A percentile compares a stretch with the other conserved stretches of the same genome.
Evolutionary conservation across 1,284 basidiomycete genomes (phyloP).

Genomic region (Naganishia liquefaciens): DNA sequence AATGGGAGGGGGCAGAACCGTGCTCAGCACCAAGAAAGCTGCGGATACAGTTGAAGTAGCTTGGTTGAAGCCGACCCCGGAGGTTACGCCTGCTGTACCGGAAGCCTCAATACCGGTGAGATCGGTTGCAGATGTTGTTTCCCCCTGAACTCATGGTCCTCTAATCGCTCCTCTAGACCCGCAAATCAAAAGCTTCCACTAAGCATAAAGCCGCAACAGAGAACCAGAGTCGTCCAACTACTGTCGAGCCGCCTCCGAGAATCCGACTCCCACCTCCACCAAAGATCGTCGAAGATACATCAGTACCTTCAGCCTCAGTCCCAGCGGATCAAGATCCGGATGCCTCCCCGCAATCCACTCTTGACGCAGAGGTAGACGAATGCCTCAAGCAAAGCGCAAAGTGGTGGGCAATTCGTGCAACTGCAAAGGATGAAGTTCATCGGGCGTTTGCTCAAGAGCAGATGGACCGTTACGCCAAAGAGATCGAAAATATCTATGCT

Average conservation of each 20-base stretch:
- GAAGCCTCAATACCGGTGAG: background rate
- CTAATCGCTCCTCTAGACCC: too few relatives aligned
- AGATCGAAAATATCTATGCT: conserved; percentile 3
- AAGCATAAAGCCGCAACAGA: too few relatives aligned
- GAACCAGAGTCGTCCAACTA: too few relatives aligned
- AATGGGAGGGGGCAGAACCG: background rate
- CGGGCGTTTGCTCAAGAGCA: conserved; percentile 9
- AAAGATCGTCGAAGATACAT: too few relatives aligned
- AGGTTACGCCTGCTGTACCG: background rate
- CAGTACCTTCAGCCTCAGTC: background rate
- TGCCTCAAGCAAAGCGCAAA: background rate
- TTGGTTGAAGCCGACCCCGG: background rate
- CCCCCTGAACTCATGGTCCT: too few relatives aligned
- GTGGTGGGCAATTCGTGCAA: conserved; percentile 3
- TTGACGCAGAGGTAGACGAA: conserved; percentile 1
- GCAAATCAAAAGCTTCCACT: too few relatives aligned
- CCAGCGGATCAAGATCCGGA: background rate
- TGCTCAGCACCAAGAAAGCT: background rate
- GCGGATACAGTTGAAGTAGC: conserved; percentile 3
- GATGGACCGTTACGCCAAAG: conserved; percentile 6
- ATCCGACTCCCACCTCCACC: too few relatives aligned
- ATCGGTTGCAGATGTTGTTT: too few relatives aligned
- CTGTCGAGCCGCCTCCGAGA: too few relatives aligned
- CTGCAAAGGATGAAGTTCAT: background rate
- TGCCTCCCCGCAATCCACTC: background rate